Percentiles rank a stretch among this genome's conserved stretches.
These are phyloP conservation scores for Aegilops bicornis DNA, from an alignment of 176 grass and related monocot genomes.

Conservation along the genomic window DNA sequence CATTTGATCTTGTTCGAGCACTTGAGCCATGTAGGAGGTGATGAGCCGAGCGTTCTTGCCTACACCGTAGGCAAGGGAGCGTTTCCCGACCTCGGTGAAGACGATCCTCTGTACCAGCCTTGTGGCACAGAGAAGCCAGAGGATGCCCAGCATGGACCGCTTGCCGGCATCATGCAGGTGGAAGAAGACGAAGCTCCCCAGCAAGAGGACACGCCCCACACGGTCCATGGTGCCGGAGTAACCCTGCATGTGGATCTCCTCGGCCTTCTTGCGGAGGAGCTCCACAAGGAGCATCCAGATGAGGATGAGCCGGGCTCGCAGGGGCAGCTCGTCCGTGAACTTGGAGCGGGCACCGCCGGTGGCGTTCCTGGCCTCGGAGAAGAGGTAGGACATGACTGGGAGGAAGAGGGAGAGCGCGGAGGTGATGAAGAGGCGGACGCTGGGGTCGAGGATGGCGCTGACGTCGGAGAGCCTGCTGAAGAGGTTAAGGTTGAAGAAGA, in stretches of 20 bases:
- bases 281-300: not conserved
- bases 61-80: not conserved
- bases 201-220: not conserved
- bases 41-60: not conserved
- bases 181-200: not conserved
- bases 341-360: not conserved
- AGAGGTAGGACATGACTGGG: not conserved
- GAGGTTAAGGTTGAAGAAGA: constrained; percentile 11
- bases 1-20: not conserved
- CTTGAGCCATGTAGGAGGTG: not conserved
- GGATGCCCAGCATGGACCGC: not conserved
- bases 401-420: not conserved
- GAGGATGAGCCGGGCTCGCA: not conserved
- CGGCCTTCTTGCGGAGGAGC: not conserved
- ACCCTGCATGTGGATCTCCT: not conserved
- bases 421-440: not conserved
- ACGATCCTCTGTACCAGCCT: not conserved
- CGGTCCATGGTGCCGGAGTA: not conserved
- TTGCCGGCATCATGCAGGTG: not conserved
- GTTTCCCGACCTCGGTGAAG: not conserved
- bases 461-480: not conserved
- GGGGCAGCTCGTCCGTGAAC: not conserved
- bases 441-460: not conserved
- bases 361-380: not conserved
- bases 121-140: not conserved